A percentile compares a stretch with the other conserved stretches of the same genome.
Evolutionary conservation across 108 stramenopile species (phyloP).

Genomic region (Asterionellopsis glacialis): DNA sequence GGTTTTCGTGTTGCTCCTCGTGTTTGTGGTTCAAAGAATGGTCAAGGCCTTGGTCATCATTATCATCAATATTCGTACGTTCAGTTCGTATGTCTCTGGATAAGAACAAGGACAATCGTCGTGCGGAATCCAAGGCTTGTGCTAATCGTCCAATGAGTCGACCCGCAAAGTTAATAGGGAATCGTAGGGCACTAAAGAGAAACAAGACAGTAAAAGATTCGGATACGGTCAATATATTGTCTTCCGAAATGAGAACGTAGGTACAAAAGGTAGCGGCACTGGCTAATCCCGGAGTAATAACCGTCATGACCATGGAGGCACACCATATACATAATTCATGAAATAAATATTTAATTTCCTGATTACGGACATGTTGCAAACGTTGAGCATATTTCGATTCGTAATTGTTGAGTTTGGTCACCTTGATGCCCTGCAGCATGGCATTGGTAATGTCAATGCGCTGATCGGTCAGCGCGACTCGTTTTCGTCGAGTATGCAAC

Average conservation of each 20-base stretch:
- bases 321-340: constrained; percentile 73
- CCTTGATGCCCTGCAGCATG: constrained; percentile 76
- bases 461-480: constrained; percentile 63
- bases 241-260: constrained; percentile 52
- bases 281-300: constrained; percentile 66
- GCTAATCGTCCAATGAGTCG: constrained; percentile 65
- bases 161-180: constrained; percentile 81
- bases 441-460: constrained; percentile 63
- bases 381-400: constrained; percentile 50
- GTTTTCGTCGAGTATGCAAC: constrained; percentile 51
- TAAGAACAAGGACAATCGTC: constrained; percentile 55
- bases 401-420: constrained; percentile 82
- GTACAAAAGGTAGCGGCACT: constrained; percentile 62
- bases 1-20: too few species aligned
- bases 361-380: constrained; percentile 33
- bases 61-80: too few species aligned
- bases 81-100: constrained; percentile 27
- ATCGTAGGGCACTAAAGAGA: constrained; percentile 69
- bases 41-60: too few species aligned
- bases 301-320: constrained; percentile 63
- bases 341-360: constrained; percentile 46
- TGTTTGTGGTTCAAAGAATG: too few species aligned
- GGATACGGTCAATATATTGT: constrained; percentile 61
- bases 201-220: constrained; percentile 65
- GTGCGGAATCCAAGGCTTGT: constrained; percentile 57